phyloP scores from a whole-genome alignment of 179 eudicot species.

The Sideroxylon spinosum region DNA sequence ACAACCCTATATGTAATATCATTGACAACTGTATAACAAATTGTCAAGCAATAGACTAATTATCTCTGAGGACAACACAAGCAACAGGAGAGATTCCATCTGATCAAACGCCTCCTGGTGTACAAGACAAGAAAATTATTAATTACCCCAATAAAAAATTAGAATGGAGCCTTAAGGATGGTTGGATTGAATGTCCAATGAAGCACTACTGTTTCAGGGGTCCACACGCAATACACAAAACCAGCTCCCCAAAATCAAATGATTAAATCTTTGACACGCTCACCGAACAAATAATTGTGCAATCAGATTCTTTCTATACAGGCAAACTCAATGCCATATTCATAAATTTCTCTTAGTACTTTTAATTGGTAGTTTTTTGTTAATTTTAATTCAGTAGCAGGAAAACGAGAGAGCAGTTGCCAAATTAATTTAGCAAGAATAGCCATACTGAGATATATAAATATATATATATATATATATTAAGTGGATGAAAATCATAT shows the following conservation, averaged over 20 bases:
- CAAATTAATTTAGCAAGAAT: not conserved
- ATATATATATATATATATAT: not conserved
- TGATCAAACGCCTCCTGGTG: constrained; percentile 1
- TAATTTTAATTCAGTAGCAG: too few species aligned
- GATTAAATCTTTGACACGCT: too few species aligned
- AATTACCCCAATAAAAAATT: not conserved
- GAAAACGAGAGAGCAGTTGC: too few species aligned
- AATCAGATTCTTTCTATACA: too few species aligned
- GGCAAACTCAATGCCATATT: too few species aligned
- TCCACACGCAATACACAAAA: constrained; percentile 14
- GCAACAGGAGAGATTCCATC: constrained; percentile 20
- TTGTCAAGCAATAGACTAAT: not conserved
- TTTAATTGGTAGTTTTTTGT: too few species aligned
- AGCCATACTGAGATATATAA: not conserved
- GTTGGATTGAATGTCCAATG: not conserved
- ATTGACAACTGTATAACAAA: constrained; percentile 9
- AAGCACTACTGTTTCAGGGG: constrained; percentile 2
- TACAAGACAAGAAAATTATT: constrained; percentile 1
- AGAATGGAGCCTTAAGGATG: not conserved
- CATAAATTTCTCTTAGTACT: too few species aligned
- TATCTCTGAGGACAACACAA: constrained; percentile 19
- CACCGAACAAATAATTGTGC: too few species aligned
- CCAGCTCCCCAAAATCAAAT: too few species aligned
- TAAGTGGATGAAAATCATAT: not conserved
- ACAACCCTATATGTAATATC: not conserved